Base-by-base conservation (phyloP, 495 filamentous ascomycete species). In the Xylaria castorea region DNA sequence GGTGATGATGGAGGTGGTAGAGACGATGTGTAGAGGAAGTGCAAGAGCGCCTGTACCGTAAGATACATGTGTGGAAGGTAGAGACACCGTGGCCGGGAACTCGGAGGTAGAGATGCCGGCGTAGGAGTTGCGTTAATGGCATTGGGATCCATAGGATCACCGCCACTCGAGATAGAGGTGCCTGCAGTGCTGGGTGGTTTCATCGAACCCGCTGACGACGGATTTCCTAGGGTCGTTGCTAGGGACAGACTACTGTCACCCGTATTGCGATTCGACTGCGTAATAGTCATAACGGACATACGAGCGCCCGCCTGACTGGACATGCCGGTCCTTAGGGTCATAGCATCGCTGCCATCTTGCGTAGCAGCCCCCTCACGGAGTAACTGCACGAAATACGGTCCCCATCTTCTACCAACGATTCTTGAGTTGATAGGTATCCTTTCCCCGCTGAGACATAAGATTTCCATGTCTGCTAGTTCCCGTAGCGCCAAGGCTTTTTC, bases 401-500 rank as follows among this genome's bases (percentile, higher is more conserved):
- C 96, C 96, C 96, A 99, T 72, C 96, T 86, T 36, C 93, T 88
- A 22, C 93, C 91, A 1, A 98, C 85, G 16, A 99, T 87, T 51
- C 94, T 89, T 18, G 95, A 97, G 80, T 97, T 98, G 68, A 98
- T 93, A 0, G 97, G 93, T 71, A 98, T 93, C 3, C 94, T 89
- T 78, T 98, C 96, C 38, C 95, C 95, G 5, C 91, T 91, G 44
- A 97, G 89, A 42, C 94, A 94, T 32, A 98, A 83, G 50, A 99
- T 90, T 77, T 98, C 96, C 96, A 99, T 98, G 73, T 99, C 96
- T n/a, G 94, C 89, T 74, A 99, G 84, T 78, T 98, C 96, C 27
- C 91, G 89, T 75, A 97, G 82, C 14, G 85, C 87, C 55, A 97
- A 85, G 0, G 93, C 92, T 75, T 92, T 87, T 72, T 90, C 88